Evolutionary conservation across 805 yeast genomes (phyloP), one percentile per base, ranked within the genome.

Genomic region (Kuraishia hungarica): DNA sequence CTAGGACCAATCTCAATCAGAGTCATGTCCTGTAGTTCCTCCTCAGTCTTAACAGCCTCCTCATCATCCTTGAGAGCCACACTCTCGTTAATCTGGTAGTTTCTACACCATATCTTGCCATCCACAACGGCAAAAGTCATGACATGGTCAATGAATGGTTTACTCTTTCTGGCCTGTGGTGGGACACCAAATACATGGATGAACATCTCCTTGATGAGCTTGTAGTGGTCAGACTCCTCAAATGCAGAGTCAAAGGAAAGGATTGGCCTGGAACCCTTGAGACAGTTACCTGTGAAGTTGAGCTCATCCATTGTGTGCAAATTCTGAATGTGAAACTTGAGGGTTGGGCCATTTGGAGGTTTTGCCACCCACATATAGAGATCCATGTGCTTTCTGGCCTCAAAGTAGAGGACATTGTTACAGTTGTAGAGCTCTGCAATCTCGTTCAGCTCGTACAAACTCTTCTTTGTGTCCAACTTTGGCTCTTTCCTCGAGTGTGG

Each of bases 401-500:
- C 99, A 69, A 94, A 94, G 69, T 87, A 94, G 68, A 91, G 76
- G 61, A 94, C 82, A 68, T 94, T 94, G 74, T 94, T 94, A 79
- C 99, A 94, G 78, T 94, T 94, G 81, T 93, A 91, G 60, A 94
- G 77, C 67, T 94, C 99, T 2, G 98, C 98, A 58, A 92, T 87
- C 74, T 94, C 99, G 67, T 94, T 94, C 57, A 94, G 79, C 69
- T 91, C 93, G 68, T 82, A 81, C 59, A 93, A 78, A 69, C 89
- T 89, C 68, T 92, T 89, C 73, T 94, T 94, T 56, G 92, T 86
- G 72, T 94, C 99, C 65, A 93, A 79, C 69, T 94, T 94, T 58
- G 97, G 96, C 73, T 94, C 99, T 67, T 92, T 93, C 70, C 97
- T 84, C 48, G 96, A 86, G 68, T 94, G 99, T 55, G 99, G 99